Conservation (phyloP, 2,329 filamentous ascomycete species). For the Arthrobotrys pseudoclavata region DNA sequence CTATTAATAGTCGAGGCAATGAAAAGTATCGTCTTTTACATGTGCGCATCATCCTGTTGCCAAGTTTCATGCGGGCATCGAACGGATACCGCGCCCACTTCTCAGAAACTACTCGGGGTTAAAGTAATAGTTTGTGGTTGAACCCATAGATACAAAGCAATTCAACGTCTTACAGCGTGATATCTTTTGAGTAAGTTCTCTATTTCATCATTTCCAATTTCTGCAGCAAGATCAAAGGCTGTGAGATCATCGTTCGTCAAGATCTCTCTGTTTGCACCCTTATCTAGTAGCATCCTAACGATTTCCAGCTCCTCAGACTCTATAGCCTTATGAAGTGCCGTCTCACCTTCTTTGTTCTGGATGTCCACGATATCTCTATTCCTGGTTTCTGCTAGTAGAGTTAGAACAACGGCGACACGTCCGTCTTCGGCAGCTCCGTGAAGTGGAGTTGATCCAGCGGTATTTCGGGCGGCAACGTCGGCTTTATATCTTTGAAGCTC, state of each 20-base stretch:
- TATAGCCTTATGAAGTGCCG: constrained; percentile 30
- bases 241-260: neutral
- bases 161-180: neutral
- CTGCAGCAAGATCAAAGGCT: neutral
- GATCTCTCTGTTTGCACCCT: constrained; percentile 6
- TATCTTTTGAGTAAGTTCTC: neutral
- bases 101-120: no score
- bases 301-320: neutral
- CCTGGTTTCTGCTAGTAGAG: neutral
- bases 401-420: neutral
- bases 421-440: constrained; percentile 29
- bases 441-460: constrained; percentile 9
- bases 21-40: no score
- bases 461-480: constrained; percentile 6
- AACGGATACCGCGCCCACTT: no score
- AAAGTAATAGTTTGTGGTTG: no score
- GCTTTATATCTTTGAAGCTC: neutral
- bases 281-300: constrained; percentile 1
- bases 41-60: no score
- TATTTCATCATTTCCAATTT: neutral
- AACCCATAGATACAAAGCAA: neutral
- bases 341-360: constrained; percentile 14
- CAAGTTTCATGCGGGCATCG: no score
- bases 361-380: constrained; percentile 5
- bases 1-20: no score